Conservation (phyloP, 1,284 basidiomycete genomes). For the Trichosporon sp. region DNA sequence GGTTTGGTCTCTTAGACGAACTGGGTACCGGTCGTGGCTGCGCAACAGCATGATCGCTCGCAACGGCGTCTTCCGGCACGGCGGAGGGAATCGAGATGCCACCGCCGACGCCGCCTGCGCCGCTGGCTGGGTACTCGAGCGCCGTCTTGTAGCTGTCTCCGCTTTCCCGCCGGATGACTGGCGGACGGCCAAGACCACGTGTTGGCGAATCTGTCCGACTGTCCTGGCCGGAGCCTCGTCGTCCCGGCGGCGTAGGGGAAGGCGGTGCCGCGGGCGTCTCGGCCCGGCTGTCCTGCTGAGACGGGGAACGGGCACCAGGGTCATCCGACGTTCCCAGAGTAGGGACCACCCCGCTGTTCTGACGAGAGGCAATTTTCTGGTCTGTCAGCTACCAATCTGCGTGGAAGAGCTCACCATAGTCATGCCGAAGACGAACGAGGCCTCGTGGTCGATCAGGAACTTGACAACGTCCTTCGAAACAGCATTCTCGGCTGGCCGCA, state of each 20-base stretch:
- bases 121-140: background rate
- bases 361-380: background rate
- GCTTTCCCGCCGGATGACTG: background rate
- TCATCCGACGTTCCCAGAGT: background rate
- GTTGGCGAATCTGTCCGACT: background rate
- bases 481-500: conserved; percentile 73
- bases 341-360: background rate
- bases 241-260: background rate
- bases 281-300: background rate
- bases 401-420: conserved; percentile 23
- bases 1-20: background rate
- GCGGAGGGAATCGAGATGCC: background rate
- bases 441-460: conserved; percentile 68
- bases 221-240: background rate
- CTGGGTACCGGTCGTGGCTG: background rate
- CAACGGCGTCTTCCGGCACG: background rate
- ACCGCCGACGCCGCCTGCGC: background rate
- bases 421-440: conserved; percentile 44
- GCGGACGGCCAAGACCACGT: background rate
- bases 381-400: background rate
- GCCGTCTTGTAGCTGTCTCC: background rate
- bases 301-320: background rate
- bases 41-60: background rate
- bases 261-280: background rate
- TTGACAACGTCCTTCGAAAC: conserved; percentile 86